These are phyloP conservation scores for Pseudogymnoascus sp. DNA, from an alignment of 2,329 filamentous ascomycete genomes.

Conservation along the genomic window DNA sequence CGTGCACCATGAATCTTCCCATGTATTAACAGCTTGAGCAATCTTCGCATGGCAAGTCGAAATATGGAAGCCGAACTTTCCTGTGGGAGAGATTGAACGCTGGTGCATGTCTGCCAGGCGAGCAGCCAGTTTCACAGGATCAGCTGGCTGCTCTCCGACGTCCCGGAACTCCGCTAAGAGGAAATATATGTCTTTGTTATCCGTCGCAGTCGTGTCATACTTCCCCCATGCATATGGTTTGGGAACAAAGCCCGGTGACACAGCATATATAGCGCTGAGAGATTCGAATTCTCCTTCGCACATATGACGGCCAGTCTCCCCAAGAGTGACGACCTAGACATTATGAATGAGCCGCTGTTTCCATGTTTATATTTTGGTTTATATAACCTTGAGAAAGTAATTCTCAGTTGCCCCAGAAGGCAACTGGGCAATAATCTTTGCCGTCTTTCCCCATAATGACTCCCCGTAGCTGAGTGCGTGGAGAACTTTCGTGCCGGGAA, in stretches of 20 bases:
- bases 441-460: neutral
- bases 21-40: slow-evolving; percentile 16
- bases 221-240: slow-evolving; percentile 17
- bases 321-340: neutral
- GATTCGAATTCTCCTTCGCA: neutral
- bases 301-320: neutral
- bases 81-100: slow-evolving; percentile 19
- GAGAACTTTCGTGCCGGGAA: neutral
- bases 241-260: slow-evolving; percentile 14
- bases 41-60: slow-evolving; percentile 24
- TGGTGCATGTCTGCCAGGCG: slow-evolving; percentile 22
- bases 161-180: slow-evolving; percentile 24
- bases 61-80: slow-evolving; percentile 27
- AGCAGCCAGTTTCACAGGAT: slow-evolving; percentile 18
- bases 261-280: slow-evolving; percentile 10
- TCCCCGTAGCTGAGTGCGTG: neutral
- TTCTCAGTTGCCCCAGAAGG: neutral
- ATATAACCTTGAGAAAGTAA: neutral
- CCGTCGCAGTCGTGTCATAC: neutral
- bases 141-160: slow-evolving; percentile 21
- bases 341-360: neutral
- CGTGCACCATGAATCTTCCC: neutral
- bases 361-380: neutral
- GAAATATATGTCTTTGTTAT: slow-evolving; percentile 19
- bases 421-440: neutral